Evolutionary conservation across 495 filamentous ascomycete genomes (phyloP).

Genomic region (Darksidea phi): DNA sequence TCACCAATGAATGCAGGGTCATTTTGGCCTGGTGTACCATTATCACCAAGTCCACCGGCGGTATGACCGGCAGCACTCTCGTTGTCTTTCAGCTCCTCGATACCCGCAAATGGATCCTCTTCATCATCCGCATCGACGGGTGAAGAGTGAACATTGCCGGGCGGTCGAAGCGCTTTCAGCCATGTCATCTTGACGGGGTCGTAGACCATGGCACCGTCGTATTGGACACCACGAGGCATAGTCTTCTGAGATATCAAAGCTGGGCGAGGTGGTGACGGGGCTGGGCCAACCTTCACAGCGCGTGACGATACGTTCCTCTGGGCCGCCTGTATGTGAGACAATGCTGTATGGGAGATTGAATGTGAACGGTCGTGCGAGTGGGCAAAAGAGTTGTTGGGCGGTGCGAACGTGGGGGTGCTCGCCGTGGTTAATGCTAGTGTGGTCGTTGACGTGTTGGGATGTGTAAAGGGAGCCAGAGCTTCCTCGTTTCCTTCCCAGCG

Average conservation of each 20-base stretch:
- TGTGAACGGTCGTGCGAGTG: slow-evolving; percentile 44
- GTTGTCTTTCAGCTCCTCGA: slow-evolving; percentile 67
- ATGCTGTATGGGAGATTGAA: slow-evolving; percentile 31
- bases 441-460: slow-evolving; percentile 36
- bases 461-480: slow-evolving; percentile 67
- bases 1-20: slow-evolving; percentile 55
- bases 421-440: slow-evolving; percentile 36
- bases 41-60: too few species aligned
- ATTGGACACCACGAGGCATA: slow-evolving; percentile 71
- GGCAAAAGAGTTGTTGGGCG: slow-evolving; percentile 36
- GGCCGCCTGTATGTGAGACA: slow-evolving; percentile 42
- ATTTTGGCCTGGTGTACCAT: too few species aligned
- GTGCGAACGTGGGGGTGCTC: slow-evolving; percentile 35
- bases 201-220: slow-evolving; percentile 94
- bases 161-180: slow-evolving; percentile 57
- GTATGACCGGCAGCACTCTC: slow-evolving; percentile 6
- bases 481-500: slow-evolving; percentile 97
- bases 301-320: slow-evolving; percentile 36
- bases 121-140: slow-evolving; percentile 51
- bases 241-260: slow-evolving; percentile 92
- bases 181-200: slow-evolving; percentile 95
- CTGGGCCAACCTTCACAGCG: slow-evolving; percentile 55
- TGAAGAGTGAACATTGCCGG: slow-evolving; percentile 35
- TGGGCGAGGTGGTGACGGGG: slow-evolving; percentile 63
- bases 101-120: slow-evolving; percentile 74